A percentile compares a stretch with the other conserved stretches of the same genome.
These are phyloP conservation scores for Cucumis melo DNA, from an alignment of 306 rosid genomes.

Conservation along the genomic window DNA sequence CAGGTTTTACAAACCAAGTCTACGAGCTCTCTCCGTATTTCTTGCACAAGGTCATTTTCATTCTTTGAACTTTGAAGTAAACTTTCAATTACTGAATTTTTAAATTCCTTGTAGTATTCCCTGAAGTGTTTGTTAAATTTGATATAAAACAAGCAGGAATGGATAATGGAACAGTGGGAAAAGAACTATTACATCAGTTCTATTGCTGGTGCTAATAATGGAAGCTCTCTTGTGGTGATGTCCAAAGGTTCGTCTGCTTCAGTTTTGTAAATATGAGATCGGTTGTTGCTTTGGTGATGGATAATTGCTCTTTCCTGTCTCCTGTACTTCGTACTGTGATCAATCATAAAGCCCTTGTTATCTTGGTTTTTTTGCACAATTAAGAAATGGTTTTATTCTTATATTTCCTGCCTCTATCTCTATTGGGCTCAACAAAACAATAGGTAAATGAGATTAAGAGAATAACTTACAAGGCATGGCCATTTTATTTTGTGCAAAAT, in stretches of 20 bases:
- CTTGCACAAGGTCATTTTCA: constrained; percentile 63
- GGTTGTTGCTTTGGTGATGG: not conserved
- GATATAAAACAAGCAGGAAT: constrained; percentile 21
- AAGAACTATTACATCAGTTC: constrained; percentile 51
- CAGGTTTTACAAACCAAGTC: constrained; percentile 72
- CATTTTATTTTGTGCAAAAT: not conserved
- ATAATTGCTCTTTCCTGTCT: not conserved
- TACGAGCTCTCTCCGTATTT: constrained; percentile 68
- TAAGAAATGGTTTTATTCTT: not conserved
- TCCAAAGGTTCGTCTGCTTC: constrained; percentile 34
- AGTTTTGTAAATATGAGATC: not conserved
- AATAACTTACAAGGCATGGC: not conserved
- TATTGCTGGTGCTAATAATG: constrained; percentile 52
- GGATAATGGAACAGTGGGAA: constrained; percentile 71
- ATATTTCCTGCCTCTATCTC: not conserved
- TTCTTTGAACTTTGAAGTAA: constrained; percentile 5
- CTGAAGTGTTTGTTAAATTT: not conserved
- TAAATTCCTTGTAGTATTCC: not conserved
- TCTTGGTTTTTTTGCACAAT: not conserved
- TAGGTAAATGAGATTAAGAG: not conserved
- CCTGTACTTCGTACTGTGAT: not conserved
- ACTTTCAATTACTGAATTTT: not conserved
- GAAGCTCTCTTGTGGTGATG: constrained; percentile 63
- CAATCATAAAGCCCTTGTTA: not conserved
- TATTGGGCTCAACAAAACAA: not conserved